These are phyloP conservation scores for Astrephomene gubernaculifera DNA, from an alignment of 139 green algal species.

Conservation along the genomic window DNA sequence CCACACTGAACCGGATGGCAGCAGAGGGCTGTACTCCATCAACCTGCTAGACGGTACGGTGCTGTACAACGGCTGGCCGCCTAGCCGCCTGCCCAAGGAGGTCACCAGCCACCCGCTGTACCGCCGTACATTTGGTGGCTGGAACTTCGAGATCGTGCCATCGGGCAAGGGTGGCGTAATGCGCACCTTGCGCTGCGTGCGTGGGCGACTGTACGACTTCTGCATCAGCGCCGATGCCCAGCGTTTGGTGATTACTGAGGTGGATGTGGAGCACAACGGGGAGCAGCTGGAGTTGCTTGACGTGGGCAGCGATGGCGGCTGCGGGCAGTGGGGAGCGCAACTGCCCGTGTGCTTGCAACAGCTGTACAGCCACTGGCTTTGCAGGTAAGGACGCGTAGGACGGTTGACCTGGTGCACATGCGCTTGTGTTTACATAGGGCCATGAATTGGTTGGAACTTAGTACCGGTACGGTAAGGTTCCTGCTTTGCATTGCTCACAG, in stretches of 20 bases:
- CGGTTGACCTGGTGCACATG: not conserved
- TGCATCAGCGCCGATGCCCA: not conserved
- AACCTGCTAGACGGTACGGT: conserved; percentile 65
- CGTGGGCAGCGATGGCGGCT: conserved; percentile 1
- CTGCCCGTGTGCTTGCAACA: conserved; percentile 53
- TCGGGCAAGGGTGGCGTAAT: conserved; percentile 41
- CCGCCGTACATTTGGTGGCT: conserved; percentile 55
- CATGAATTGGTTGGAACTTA: not conserved
- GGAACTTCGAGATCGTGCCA: conserved; percentile 59
- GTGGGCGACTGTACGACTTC: conserved; percentile 11
- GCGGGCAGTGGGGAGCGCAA: conserved; percentile 42
- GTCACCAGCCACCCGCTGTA: conserved; percentile 60
- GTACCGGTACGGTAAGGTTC: no score
- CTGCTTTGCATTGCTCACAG: no score
- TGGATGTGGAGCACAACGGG: conserved; percentile 20
- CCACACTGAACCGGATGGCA: no score
- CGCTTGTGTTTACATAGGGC: not conserved
- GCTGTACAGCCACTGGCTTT: conserved; percentile 68
- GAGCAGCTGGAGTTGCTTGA: conserved; percentile 60
- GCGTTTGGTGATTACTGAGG: conserved; percentile 40
- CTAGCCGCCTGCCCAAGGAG: conserved; percentile 51
- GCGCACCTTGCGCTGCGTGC: conserved; percentile 34
- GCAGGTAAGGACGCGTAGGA: conserved; percentile 26
- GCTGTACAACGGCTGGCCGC: no score
- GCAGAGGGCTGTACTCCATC: conserved; percentile 53